Evolutionary conservation across 2,329 filamentous ascomycete genomes (phyloP), one percentile per base, ranked within the genome.

Genomic region (Epichloe glyceriae): DNA sequence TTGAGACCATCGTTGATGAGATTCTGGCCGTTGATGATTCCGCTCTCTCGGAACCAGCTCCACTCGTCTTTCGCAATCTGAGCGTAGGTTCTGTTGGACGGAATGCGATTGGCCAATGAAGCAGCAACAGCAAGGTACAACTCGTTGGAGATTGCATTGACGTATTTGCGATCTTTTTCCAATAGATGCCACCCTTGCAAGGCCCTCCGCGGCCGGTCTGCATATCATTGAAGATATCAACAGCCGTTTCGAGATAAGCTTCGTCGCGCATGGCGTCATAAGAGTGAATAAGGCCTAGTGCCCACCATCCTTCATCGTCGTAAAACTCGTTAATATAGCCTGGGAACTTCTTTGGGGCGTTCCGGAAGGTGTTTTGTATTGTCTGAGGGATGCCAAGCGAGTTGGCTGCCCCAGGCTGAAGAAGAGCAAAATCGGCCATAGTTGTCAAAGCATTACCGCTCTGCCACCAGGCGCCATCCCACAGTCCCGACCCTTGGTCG

Each of bases 391-490:
- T 60, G 53, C 67, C 65, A 43, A 73, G 57, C 33, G 60, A 47
- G 46, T 66, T 64, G 33, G 67, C 66, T 17, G 61, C 60, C 4
- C 58, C 54, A 0, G 61, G 56, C 45, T 66, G 63, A 8, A 70
- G 56, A 12, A 54, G 50, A 4, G 70, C 65, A 59, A 74, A 75
- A 60, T 86, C 78, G 50, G 73, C 75, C 15, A 87, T 64, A 4
- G 73, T 74, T 0, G 82, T 85, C 52, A 87, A 67, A 53, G 74
- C 73, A 60, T 86, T 88, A 44, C 77, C 85, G 49, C 76, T 75
- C 60, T 87, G 85, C 85, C 85, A 88, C 85, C 85, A 88, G 5
- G 75, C 73, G 0, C 74, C 74, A 51, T 78, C 66, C 80, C 81
- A 88, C 12, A 85, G 67, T 4, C 84, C 83, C 1, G 73, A 79